Percentiles rank a stretch among this genome's conserved stretches.
These are phyloP conservation scores for Saccharomyces cerevisiae DNA, from an alignment of 805 yeast species.

Conservation along the genomic window DNA sequence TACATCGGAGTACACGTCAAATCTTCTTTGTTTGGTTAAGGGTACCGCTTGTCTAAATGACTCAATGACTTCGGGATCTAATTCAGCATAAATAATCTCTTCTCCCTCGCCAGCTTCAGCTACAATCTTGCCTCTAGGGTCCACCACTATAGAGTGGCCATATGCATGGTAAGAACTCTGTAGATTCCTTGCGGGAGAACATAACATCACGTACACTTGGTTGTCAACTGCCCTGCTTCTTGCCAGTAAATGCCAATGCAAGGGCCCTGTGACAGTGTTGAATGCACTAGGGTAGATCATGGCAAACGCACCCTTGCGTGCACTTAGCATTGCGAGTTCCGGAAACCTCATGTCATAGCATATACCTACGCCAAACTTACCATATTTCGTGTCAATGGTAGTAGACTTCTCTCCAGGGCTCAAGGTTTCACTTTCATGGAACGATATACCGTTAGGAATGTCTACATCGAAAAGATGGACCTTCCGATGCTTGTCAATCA, in stretches of 20 bases:
- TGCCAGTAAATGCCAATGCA: constrained; percentile 74
- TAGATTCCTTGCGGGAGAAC: constrained; percentile 82
- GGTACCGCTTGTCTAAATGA: constrained; percentile 62
- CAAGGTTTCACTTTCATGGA: constrained; percentile 70
- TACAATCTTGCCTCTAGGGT: constrained; percentile 51
- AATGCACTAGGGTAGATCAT: constrained; percentile 81
- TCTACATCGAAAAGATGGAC: constrained; percentile 88
- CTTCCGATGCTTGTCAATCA: constrained; percentile 84
- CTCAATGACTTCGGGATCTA: constrained; percentile 53
- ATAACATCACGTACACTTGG: constrained; percentile 61
- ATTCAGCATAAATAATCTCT: constrained; percentile 63
- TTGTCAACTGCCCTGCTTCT: constrained; percentile 69
- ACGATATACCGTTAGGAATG: constrained; percentile 83
- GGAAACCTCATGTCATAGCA: constrained; percentile 80
- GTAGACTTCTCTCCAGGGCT: constrained; percentile 80
- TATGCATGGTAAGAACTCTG: constrained; percentile 52
- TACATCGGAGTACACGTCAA: constrained; percentile 43
- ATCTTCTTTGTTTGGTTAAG: constrained; percentile 60
- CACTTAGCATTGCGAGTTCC: constrained; percentile 63
- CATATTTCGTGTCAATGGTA: constrained; percentile 32
- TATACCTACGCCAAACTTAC: constrained; percentile 73
- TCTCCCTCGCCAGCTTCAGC: constrained; percentile 76
- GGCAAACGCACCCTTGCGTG: constrained; percentile 60
- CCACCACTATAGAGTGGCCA: constrained; percentile 59
- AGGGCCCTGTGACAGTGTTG: constrained; percentile 76